Evolutionary conservation across 768 basidiomycete species (phyloP).

Genomic region (Hygrocybe coccinea): DNA sequence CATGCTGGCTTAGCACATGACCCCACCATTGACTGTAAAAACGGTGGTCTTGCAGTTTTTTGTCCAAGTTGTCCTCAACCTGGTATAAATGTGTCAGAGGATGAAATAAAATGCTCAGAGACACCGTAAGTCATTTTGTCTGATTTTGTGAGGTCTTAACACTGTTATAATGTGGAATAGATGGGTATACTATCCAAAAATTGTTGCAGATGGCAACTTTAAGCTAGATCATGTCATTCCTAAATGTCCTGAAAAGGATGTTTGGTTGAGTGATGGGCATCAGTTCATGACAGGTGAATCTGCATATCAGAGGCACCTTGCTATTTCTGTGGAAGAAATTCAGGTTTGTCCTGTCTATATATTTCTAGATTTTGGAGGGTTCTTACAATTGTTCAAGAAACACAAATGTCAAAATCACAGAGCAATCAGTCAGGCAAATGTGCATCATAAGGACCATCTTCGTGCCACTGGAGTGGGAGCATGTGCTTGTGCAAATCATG

Average conservation of each 20-base stretch:
- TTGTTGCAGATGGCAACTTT: constrained; percentile 28
- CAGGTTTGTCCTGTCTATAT: background rate
- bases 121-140: background rate
- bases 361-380: background rate
- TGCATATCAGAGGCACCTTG: constrained; percentile 22
- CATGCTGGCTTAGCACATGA: constrained; percentile 1
- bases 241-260: constrained; percentile 20
- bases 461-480: constrained; percentile 28
- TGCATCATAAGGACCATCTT: constrained; percentile 11
- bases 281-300: constrained; percentile 21
- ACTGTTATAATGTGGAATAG: background rate
- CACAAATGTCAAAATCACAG: constrained; percentile 15
- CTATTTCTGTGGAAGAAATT: background rate
- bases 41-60: constrained; percentile 2
- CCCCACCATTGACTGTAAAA: background rate
- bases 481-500: constrained; percentile 29
- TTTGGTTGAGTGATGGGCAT: constrained; percentile 23
- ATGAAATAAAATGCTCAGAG: background rate
- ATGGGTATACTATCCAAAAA: constrained; percentile 2
- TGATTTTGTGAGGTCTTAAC: background rate
- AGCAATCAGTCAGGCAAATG: constrained; percentile 16
- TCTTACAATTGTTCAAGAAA: constrained; percentile 12
- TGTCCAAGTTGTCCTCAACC: constrained; percentile 5
- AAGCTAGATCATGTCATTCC: constrained; percentile 23
- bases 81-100: constrained; percentile 11